Percentiles rank a stretch among this genome's conserved stretches.
Conservation (phyloP, 345 rosid species). For the Excoecaria agallocha region DNA sequence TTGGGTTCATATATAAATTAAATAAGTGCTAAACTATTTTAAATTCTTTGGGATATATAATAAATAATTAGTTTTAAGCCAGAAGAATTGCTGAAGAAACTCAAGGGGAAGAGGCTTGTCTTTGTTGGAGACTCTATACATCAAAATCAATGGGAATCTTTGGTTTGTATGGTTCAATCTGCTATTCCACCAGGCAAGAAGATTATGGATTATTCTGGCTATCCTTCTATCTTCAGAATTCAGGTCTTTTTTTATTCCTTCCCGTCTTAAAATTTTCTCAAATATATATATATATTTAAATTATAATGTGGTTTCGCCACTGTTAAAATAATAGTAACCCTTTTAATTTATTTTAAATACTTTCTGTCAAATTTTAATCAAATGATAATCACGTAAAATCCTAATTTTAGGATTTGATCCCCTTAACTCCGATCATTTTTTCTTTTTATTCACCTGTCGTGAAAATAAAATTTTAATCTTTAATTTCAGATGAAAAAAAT, state of each 20-base stretch:
- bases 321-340: no score
- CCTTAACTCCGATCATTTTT: no score
- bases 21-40: not conserved
- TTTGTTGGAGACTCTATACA: constrained; percentile 66
- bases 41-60: not conserved
- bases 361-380: no score
- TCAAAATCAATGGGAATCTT: constrained; percentile 55
- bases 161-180: constrained; percentile 67
- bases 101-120: constrained; percentile 57
- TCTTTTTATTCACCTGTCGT: no score
- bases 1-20: not conserved
- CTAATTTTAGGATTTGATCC: no score
- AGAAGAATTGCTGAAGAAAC: constrained; percentile 33
- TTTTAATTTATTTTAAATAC: no score
- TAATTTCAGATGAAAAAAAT: no score
- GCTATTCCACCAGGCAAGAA: constrained; percentile 37
- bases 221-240: constrained; percentile 31
- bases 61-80: not conserved
- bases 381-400: no score
- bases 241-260: constrained; percentile 35
- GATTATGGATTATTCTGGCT: constrained; percentile 35
- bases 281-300: not conserved
- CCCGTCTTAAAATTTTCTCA: not conserved
- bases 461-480: no score
- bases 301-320: no score